Percentiles rank a stretch among this genome's conserved stretches.
Evolutionary conservation across 768 basidiomycete genomes (phyloP).

Genomic region (Rhodotorula toruloides): DNA sequence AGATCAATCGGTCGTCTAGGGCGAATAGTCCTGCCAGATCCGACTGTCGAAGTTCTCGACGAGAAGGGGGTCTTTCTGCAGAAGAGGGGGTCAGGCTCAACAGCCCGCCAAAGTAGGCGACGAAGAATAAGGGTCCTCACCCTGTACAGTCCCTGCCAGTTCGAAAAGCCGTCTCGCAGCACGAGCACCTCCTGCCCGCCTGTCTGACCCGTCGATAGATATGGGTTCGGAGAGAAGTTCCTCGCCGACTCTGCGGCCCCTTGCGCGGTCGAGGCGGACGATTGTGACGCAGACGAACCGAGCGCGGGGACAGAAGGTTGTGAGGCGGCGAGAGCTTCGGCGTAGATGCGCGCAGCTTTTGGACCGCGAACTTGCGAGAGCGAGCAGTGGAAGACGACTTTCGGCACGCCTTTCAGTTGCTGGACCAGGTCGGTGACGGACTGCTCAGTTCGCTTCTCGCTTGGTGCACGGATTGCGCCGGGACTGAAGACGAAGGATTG

Average conservation of each 20-base stretch:
- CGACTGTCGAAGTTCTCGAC: conserved; percentile 32
- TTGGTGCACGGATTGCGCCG: conserved; percentile 20
- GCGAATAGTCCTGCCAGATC: conserved; percentile 11
- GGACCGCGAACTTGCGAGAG: conserved; percentile 32
- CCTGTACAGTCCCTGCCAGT: conserved; percentile 27
- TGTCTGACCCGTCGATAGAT: neutral
- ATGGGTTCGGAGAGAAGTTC: conserved; percentile 29
- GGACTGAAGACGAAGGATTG: neutral
- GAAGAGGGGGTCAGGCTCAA: neutral
- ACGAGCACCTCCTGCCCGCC: conserved; percentile 29
- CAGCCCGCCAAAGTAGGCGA: neutral
- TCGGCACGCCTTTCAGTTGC: conserved; percentile 21
- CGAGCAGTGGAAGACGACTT: conserved; percentile 35
- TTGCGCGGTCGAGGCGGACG: neutral
- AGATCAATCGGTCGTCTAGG: neutral
- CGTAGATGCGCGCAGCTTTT: conserved; percentile 33
- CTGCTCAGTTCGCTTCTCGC: conserved; percentile 18
- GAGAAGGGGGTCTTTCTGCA: conserved; percentile 20
- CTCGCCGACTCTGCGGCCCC: neutral
- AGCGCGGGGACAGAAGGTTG: neutral
- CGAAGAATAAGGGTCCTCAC: neutral
- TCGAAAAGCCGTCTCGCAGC: conserved; percentile 26
- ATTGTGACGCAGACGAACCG: neutral
- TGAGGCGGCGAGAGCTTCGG: conserved; percentile 9
- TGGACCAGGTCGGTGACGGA: conserved; percentile 22